Percentiles rank a stretch among this genome's conserved stretches.
These are phyloP conservation scores for Tylopilus sp. DNA, from an alignment of 768 basidiomycete genomes.

Conservation along the genomic window DNA sequence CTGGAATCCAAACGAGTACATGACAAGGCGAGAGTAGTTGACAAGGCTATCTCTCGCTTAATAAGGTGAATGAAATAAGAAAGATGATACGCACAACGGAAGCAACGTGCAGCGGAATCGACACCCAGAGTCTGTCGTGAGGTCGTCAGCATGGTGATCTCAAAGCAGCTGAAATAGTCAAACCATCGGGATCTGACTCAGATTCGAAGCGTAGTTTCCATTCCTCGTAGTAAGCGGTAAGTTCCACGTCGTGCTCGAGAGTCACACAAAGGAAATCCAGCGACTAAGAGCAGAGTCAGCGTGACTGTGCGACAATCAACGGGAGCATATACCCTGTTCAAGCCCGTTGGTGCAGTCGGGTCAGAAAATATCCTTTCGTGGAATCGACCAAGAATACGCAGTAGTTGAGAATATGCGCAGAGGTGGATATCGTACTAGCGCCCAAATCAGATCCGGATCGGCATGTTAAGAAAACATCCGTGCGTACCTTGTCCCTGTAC, in stretches of 20 bases:
- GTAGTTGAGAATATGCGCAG: slow-evolving; percentile 65
- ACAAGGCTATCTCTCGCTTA: slow-evolving; percentile 49
- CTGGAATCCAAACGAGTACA: slow-evolving; percentile 86
- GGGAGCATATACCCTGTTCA: slow-evolving; percentile 58
- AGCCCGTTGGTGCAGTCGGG: slow-evolving; percentile 58
- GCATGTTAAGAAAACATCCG: slow-evolving; percentile 3
- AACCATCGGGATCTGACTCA: slow-evolving; percentile 59
- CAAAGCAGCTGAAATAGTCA: background rate
- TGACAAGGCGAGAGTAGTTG: slow-evolving; percentile 74
- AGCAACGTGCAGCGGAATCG: slow-evolving; percentile 62
- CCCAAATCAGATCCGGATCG: background rate
- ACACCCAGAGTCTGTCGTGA: slow-evolving; percentile 51
- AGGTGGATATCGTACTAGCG: slow-evolving; percentile 70
- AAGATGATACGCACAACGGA: slow-evolving; percentile 58
- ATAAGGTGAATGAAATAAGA: slow-evolving; percentile 2
- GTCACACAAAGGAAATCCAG: slow-evolving; percentile 69
- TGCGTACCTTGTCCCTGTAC: slow-evolving; percentile 53
- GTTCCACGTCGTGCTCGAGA: slow-evolving; percentile 51
- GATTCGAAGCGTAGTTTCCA: slow-evolving; percentile 59
- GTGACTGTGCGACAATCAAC: background rate
- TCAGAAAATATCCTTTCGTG: slow-evolving; percentile 78
- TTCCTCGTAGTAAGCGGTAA: slow-evolving; percentile 61
- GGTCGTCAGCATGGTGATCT: background rate
- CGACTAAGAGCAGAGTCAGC: slow-evolving; percentile 37
- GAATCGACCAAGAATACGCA: slow-evolving; percentile 69